Base-by-base conservation (phyloP, 129 eudicot genomes). In the Tagetes patula region DNA sequence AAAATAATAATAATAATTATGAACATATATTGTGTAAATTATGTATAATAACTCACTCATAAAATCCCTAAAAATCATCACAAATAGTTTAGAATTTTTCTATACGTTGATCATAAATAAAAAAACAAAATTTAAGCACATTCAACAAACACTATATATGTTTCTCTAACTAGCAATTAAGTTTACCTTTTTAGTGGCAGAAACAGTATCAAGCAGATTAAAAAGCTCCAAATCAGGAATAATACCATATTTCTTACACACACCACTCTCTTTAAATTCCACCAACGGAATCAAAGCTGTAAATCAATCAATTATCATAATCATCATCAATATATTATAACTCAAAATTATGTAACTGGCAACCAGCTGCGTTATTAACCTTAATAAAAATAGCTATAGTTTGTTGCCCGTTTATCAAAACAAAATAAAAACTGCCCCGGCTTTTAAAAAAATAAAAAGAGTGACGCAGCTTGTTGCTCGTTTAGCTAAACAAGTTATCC, bases 221-320 rank as follows among this genome's bases (percentile, higher is more conserved):
- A 87, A 81, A 70, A 91, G 85, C 77, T 91, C 88, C 6, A 84
- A 55, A 82, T 91, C 97, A 62, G 91, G 86, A 11, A 76, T 80
- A 11, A 91, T 89, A 2, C 95, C 95, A 48, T 91, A 91, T 41
- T 82, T 70, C 78, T 78, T 85, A 64, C 87, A 84, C 37, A 91
- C 91, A 33, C 83, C 77, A 2, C 81, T 50, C 66, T 85, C 89
- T 71, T 64, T 85, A 6, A 91, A 69, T 70, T 91, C 97, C 54
- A 69, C 85, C 77, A 88, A 52, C 13, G 97, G 97, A 53, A 91
- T 86, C 85, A 87, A 80, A 62, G 97, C 97, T 91, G 62, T 69
- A 79, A 1, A 49, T 43, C 8, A 34, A 59, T 7, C 3, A 33
- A 34, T 2, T 0, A 61, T 1, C 27, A 36, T 38, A 36, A 32